Evolutionary conservation across 1,284 basidiomycete genomes (phyloP), one percentile per base, ranked within the genome.

Genomic region (Cystobasidium pallidum): DNA sequence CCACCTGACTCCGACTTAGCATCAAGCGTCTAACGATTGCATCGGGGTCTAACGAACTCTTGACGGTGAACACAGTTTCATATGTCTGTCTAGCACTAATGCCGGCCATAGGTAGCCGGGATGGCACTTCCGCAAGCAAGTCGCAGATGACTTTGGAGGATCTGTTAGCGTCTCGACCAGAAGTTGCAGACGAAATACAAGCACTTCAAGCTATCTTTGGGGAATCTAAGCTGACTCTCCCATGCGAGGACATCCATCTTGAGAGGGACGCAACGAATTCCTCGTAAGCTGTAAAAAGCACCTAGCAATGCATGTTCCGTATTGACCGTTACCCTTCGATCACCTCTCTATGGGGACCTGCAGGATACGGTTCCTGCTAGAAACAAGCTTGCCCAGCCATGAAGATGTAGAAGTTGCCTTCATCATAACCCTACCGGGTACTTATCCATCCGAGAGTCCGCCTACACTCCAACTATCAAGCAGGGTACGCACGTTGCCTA

Each of bases 391-490:
- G 15, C 68, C 68, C 2, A 63, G 59, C 21, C 36, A 54, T 49
- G 68, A 71, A 45, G 68, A 71, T 19, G 43, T 63, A 26, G 49
- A 39, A 45, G 34, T 78, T 52, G 76, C 77, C 32, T 74, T 80
- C 43, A 75, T 78, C 1, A 73, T 76, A 36, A 76, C 78, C 0
- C 59, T 80, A 4, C 78, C 79, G 6, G 71, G 77, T 2, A 72
- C 72, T 43, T 80, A 80, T 51, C 79, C 79, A 11, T 51, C 32
- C 15, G 34, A 49, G 0, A 51, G 70, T n/a, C 75, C 78, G n/a
- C 79, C 79, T 17, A 78, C 78, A 52, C 63, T 80, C 28, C 79
- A 80, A 71, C 74, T 80, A 17, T 70, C 79, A 17, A 77, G 73
- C 41, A 73, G 75, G 68, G 68, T 71, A 21, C 3, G 47, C 32